Conservation (phyloP, 352 stramenopile genomes). For the Phytophthora constricta region DNA sequence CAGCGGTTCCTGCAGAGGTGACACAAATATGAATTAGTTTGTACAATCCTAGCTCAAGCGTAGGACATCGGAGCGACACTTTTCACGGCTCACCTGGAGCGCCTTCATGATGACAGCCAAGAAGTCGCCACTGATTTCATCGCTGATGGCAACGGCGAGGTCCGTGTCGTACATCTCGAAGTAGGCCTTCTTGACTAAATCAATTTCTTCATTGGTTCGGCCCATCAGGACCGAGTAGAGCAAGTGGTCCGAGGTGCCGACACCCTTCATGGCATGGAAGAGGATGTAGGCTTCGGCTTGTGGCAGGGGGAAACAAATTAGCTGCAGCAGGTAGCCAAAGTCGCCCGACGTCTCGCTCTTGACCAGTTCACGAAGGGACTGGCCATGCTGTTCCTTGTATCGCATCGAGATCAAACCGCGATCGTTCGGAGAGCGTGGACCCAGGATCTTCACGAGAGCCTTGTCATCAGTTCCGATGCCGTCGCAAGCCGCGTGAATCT, state of each 20-base stretch:
- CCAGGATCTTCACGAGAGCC: slow-evolving; percentile 60
- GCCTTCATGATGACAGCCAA: slow-evolving; percentile 58
- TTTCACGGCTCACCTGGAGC: too few relatives aligned
- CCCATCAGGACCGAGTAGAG: slow-evolving; percentile 69
- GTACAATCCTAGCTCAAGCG: too few relatives aligned
- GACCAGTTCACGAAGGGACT: slow-evolving; percentile 56
- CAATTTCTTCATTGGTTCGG: slow-evolving; percentile 58
- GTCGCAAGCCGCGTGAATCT: slow-evolving; percentile 70
- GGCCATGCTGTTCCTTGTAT: slow-evolving; percentile 66
- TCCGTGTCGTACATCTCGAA: slow-evolving; percentile 65
- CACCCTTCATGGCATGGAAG: slow-evolving; percentile 64
- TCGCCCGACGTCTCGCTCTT: slow-evolving; percentile 72
- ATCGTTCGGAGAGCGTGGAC: slow-evolving; percentile 49
- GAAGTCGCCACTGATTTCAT: slow-evolving; percentile 58
- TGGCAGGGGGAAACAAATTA: slow-evolving; percentile 59
- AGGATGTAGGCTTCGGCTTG: slow-evolving; percentile 70
- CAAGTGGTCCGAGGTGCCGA: slow-evolving; percentile 62
- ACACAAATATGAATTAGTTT: too few relatives aligned
- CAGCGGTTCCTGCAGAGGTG: too few relatives aligned
- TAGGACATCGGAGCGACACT: too few relatives aligned
- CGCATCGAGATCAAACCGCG: slow-evolving; percentile 54
- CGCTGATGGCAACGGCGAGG: slow-evolving; percentile 50
- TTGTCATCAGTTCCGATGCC: slow-evolving; percentile 76
- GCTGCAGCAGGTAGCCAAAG: slow-evolving; percentile 65
- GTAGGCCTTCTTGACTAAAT: slow-evolving; percentile 58